Percentiles rank a stretch among this genome's conserved stretches.
phyloP scores from a whole-genome alignment of 305 asterid genomes.

The Coffea humblotiana region DNA sequence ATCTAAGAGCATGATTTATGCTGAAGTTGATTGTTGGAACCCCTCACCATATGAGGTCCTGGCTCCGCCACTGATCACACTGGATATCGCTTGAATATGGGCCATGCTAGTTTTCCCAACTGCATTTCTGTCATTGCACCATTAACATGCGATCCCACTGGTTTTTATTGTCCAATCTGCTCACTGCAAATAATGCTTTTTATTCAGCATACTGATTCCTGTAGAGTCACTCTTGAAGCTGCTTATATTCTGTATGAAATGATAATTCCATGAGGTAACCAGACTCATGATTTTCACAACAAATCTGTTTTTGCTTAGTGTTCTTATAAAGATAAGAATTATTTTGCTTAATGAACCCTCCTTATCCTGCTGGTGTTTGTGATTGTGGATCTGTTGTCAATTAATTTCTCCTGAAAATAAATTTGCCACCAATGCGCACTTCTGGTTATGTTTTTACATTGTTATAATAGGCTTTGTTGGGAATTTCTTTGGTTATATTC shows the following conservation, averaged over 20 bases:
- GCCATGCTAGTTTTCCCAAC: background rate
- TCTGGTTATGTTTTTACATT: slow-evolving; percentile 3
- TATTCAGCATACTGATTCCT: background rate
- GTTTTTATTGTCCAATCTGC: background rate
- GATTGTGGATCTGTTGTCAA: background rate
- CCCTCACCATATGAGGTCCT: too few species aligned
- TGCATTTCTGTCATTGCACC: background rate
- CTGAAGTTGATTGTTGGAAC: too few species aligned
- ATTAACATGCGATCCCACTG: slow-evolving; percentile 1
- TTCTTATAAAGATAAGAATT: background rate
- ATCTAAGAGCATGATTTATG: too few species aligned
- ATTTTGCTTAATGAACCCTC: background rate
- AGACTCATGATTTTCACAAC: background rate
- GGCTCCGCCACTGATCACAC: too few species aligned
- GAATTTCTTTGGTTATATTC: background rate
- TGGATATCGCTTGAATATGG: background rate
- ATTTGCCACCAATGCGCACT: background rate
- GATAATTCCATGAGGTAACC: background rate
- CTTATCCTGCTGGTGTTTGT: background rate
- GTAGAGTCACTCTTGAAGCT: background rate
- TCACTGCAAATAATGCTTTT: background rate
- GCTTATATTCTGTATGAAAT: too few species aligned
- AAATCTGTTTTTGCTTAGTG: background rate
- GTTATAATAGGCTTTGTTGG: background rate
- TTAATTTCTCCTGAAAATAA: background rate